Conservation (phyloP, 495 filamentous ascomycete species). For the Penicillium cosmopolitanum region DNA sequence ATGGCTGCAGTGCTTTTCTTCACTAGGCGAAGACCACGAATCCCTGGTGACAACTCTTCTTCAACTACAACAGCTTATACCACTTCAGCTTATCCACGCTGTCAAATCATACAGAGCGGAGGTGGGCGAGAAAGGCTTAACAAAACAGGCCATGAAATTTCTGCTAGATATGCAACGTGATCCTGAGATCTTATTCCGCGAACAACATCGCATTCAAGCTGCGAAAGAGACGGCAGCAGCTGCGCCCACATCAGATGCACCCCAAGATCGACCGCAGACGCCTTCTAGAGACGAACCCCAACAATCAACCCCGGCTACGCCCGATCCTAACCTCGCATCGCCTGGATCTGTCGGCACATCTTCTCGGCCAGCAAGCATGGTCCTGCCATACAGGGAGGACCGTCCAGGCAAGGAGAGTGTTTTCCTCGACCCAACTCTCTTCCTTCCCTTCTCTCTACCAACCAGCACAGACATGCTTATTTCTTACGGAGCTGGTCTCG, state of each 20-base stretch:
- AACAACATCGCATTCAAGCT: constrained; percentile 40
- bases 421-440: constrained; percentile 84
- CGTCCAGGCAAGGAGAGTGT: constrained; percentile 55
- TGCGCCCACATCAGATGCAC: constrained; percentile 20
- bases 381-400: constrained; percentile 28
- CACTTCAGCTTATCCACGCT: constrained; percentile 89
- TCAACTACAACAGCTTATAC: constrained; percentile 81
- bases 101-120: constrained; percentile 92
- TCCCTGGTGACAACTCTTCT: constrained; percentile 85
- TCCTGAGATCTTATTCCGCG: constrained; percentile 40
- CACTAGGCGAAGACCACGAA: constrained; percentile 88
- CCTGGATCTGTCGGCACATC: constrained; percentile 32
- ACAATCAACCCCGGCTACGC: constrained; percentile 30
- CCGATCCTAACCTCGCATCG: constrained; percentile 27
- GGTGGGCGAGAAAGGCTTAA: constrained; percentile 90
- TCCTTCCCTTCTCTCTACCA: constrained; percentile 91
- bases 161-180: constrained; percentile 80
- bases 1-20: constrained; percentile 98
- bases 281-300: constrained; percentile 48
- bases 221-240: constrained; percentile 31
- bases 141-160: constrained; percentile 84
- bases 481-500: constrained; percentile 91
- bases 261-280: constrained; percentile 46
- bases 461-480: constrained; percentile 98
- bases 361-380: constrained; percentile 29